phyloP scores from a whole-genome alignment of 192 early-diverging fungal species.

The Backusella macrospora region DNA sequence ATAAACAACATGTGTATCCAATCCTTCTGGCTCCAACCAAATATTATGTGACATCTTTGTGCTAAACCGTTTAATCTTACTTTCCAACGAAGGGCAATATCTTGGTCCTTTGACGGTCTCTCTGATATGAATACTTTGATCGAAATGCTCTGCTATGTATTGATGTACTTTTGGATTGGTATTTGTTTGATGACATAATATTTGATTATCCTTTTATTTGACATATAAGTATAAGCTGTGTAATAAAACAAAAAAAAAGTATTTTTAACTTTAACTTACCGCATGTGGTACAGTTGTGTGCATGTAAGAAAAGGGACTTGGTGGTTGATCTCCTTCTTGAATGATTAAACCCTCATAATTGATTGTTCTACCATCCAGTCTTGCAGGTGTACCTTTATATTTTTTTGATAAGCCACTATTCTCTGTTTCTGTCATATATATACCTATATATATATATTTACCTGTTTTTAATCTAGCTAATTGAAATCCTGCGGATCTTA shows the following conservation, averaged over 20 bases:
- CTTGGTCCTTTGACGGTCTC: constrained; percentile 83
- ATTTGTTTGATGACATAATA: constrained; percentile 76
- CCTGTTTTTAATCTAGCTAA: constrained; percentile 82
- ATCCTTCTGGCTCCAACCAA: constrained; percentile 81
- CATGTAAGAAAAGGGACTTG: constrained; percentile 76
- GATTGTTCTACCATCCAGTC: constrained; percentile 75
- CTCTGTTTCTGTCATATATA: not conserved
- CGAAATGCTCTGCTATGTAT: constrained; percentile 71
- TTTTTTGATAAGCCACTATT: not conserved
- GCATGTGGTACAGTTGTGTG: constrained; percentile 70
- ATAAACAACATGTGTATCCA: constrained; percentile 73
- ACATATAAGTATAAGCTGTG: too few relatives aligned
- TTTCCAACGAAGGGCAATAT: constrained; percentile 84
- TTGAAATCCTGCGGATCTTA: constrained; percentile 73
- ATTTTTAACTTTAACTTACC: constrained; percentile 19
- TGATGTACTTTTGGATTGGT: constrained; percentile 70
- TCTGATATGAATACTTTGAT: constrained; percentile 79
- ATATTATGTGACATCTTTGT: constrained; percentile 68
- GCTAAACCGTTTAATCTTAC: constrained; percentile 76
- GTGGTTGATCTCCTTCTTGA: constrained; percentile 73
- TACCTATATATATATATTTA: constrained; percentile 8
- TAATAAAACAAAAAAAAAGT: too few relatives aligned
- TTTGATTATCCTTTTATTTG: constrained; percentile 51
- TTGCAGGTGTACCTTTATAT: constrained; percentile 68
- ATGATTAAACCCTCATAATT: constrained; percentile 66